A percentile compares a stretch with the other conserved stretches of the same genome.
These are phyloP conservation scores for Fragilaria radians DNA, from an alignment of 108 stramenopile genomes.

Conservation along the genomic window DNA sequence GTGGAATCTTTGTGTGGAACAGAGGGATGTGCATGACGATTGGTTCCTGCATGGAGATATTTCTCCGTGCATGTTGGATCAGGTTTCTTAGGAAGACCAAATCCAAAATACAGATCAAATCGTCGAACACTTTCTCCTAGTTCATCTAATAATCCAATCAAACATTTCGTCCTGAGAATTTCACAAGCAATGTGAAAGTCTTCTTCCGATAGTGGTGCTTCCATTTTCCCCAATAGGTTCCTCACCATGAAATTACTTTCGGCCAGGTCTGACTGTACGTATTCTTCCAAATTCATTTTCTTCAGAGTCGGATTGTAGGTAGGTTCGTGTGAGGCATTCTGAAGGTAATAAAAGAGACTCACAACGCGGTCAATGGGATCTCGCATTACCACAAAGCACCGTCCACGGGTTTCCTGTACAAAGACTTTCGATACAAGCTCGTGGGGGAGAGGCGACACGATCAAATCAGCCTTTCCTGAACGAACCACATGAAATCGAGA, in stretches of 20 bases:
- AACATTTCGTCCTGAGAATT: constrained; percentile 4
- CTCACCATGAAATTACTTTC: constrained; percentile 3
- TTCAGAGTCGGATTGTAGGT: constrained; percentile 38
- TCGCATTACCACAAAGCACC: constrained; percentile 29
- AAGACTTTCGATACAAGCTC: neutral
- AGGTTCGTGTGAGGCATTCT: constrained; percentile 43
- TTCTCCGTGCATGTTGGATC: neutral
- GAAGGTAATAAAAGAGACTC: constrained; percentile 50
- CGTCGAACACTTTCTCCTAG: constrained; percentile 1
- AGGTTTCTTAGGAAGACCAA: neutral
- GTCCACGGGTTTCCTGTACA: neutral
- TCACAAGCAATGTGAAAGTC: neutral
- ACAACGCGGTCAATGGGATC: constrained; percentile 41
- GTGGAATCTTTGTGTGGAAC: neutral
- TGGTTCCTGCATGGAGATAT: constrained; percentile 2
- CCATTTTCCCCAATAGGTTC: constrained; percentile 1
- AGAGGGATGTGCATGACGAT: neutral
- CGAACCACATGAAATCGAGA: constrained; percentile 18
- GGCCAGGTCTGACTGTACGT: constrained; percentile 16
- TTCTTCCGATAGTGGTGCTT: constrained; percentile 1
- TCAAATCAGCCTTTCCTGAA: constrained; percentile 25
- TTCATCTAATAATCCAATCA: constrained; percentile 9
- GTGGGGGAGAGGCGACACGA: constrained; percentile 18
- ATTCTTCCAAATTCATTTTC: constrained; percentile 33
- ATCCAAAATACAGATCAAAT: constrained; percentile 11